Evolutionary conservation across 2,329 filamentous ascomycete species (phyloP).

Genomic region (Aspergillus carbonarius): DNA sequence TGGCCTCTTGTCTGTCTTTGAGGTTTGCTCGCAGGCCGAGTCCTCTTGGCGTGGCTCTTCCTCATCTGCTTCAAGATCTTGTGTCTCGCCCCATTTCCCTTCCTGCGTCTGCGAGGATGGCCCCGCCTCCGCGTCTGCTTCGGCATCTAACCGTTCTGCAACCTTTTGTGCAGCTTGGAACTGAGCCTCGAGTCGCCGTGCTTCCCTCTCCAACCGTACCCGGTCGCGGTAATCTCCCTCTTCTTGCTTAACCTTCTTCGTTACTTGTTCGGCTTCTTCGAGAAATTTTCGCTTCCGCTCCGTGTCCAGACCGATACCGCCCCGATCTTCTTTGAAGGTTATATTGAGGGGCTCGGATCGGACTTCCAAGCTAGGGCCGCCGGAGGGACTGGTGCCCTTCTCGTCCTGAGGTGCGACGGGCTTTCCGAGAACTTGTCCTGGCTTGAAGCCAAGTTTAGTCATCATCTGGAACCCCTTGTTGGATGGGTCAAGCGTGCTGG

Average conservation of each 20-base stretch:
- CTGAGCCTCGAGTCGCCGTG: slow-evolving; percentile 65
- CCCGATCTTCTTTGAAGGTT: slow-evolving; percentile 72
- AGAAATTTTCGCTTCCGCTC: slow-evolving; percentile 76
- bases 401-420: slow-evolving; percentile 38
- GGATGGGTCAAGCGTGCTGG: slow-evolving; percentile 67
- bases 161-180: slow-evolving; percentile 78
- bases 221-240: slow-evolving; percentile 73
- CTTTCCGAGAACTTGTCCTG: slow-evolving; percentile 71
- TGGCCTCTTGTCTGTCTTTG: slow-evolving; percentile 15
- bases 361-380: slow-evolving; percentile 30
- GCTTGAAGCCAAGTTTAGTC: slow-evolving; percentile 88
- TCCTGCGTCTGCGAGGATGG: slow-evolving; percentile 10
- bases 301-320: slow-evolving; percentile 78
- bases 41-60: slow-evolving; percentile 10
- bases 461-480: slow-evolving; percentile 96
- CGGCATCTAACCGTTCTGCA: slow-evolving; percentile 71
- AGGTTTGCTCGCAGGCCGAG: background rate
- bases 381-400: slow-evolving; percentile 11
- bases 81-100: slow-evolving; percentile 7
- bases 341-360: slow-evolving; percentile 73
- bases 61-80: slow-evolving; percentile 15
- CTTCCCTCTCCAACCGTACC: slow-evolving; percentile 68
- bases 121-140: slow-evolving; percentile 35
- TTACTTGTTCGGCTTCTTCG: slow-evolving; percentile 59
- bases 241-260: slow-evolving; percentile 63